Evolutionary conservation across 768 basidiomycete species (phyloP).

Genomic region (Amanita phalloides): DNA sequence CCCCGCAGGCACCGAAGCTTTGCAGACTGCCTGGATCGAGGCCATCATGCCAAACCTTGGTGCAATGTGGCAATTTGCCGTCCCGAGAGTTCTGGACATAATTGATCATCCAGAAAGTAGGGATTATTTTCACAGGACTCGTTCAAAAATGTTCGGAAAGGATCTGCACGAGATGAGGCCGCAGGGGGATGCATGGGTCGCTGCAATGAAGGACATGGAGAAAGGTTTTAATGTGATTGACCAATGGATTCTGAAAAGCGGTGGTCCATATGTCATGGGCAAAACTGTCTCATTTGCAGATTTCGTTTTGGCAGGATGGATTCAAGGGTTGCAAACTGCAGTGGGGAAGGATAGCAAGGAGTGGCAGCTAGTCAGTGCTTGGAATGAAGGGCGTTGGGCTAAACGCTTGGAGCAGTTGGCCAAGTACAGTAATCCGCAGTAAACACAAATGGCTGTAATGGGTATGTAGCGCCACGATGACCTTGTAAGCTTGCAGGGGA

Average conservation of each 20-base stretch:
- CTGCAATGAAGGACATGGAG: constrained; percentile 18
- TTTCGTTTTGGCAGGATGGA: constrained; percentile 3
- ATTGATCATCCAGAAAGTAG: constrained; percentile 20
- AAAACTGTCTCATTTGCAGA: constrained; percentile 6
- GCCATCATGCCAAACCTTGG: not conserved
- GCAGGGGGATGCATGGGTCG: constrained; percentile 15
- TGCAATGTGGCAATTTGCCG: constrained; percentile 8
- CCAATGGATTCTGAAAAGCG: constrained; percentile 11
- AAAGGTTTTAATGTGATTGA: constrained; percentile 15
- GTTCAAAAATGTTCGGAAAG: constrained; percentile 16
- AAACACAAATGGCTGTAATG: not conserved
- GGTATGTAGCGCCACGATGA: no score
- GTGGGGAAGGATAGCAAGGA: constrained; percentile 6
- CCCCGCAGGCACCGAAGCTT: constrained; percentile 14
- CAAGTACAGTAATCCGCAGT: constrained; percentile 5
- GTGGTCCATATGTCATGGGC: constrained; percentile 8
- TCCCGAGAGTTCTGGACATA: constrained; percentile 11
- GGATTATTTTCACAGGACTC: constrained; percentile 23
- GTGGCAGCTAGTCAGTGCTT: constrained; percentile 6
- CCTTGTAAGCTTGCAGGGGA: no score
- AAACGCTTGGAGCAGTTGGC: constrained; percentile 5
- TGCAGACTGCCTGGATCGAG: constrained; percentile 9
- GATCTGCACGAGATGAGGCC: constrained; percentile 22
- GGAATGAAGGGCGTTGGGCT: constrained; percentile 10
- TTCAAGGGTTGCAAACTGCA: constrained; percentile 1